These are phyloP conservation scores for Licmophora abbreviata DNA, from an alignment of 108 stramenopile genomes.

Conservation along the genomic window DNA sequence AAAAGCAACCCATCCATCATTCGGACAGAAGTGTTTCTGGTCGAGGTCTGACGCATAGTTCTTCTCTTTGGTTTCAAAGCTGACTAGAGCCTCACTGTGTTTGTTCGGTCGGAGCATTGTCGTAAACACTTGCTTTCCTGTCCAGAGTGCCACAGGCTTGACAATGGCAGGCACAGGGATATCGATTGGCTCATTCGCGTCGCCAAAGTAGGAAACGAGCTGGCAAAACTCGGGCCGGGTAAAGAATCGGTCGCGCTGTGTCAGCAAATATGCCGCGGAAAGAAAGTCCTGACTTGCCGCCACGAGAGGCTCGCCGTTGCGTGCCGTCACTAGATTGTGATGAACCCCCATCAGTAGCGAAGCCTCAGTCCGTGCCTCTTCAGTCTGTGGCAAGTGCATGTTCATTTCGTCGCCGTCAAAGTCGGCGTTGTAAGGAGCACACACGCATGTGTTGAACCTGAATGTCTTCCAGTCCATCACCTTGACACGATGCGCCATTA, in stretches of 20 bases:
- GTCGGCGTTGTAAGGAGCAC: conserved; percentile 98
- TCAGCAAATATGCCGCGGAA: conserved; percentile 90
- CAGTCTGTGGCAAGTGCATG: conserved; percentile 98
- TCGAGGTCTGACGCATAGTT: conserved; percentile 65
- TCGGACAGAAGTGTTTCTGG: conserved; percentile 81
- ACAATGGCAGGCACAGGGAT: conserved; percentile 89
- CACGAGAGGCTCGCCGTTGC: conserved; percentile 97
- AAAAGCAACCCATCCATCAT: conserved; percentile 94
- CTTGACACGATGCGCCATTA: conserved; percentile 96
- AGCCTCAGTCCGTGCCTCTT: conserved; percentile 98
- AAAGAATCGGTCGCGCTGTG: conserved; percentile 93
- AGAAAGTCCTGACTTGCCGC: conserved; percentile 97
- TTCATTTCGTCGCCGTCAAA: conserved; percentile 99
- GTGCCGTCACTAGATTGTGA: conserved; percentile 92
- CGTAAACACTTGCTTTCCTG: conserved; percentile 93
- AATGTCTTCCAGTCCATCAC: conserved; percentile 95
- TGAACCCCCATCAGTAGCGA: conserved; percentile 89
- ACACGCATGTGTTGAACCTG: conserved; percentile 98
- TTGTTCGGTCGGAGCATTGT: conserved; percentile 83
- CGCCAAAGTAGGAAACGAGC: conserved; percentile 85
- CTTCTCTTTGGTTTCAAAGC: conserved; percentile 92
- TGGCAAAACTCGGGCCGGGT: conserved; percentile 80
- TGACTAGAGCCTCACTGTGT: conserved; percentile 52
- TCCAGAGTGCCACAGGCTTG: conserved; percentile 92
- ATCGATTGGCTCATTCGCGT: conserved; percentile 88